Evolutionary conservation across 164 flowering plant genomes (phyloP).

Genomic region (Cinnamomum chago): DNA sequence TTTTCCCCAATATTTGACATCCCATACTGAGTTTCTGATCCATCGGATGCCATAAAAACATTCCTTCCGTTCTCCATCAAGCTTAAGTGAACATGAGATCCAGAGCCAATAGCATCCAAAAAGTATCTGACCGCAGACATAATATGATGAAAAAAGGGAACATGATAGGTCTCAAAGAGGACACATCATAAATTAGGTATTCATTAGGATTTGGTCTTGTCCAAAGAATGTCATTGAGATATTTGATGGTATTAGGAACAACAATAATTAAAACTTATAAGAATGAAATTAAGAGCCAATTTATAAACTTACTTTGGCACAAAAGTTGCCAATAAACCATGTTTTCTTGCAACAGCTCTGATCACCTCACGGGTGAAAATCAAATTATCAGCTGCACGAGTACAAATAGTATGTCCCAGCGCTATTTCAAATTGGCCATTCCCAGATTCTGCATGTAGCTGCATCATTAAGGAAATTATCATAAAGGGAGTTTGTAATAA

Average conservation of each 20-base stretch:
- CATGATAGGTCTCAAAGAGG: background rate
- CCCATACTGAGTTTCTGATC: conserved; percentile 46
- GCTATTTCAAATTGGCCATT: conserved; percentile 87
- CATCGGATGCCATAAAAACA: conserved; percentile 67
- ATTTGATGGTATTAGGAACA: background rate
- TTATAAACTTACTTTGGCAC: conserved; percentile 74
- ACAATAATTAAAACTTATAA: background rate
- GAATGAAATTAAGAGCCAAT: background rate
- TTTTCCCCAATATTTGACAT: conserved; percentile 75
- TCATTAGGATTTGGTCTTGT: background rate
- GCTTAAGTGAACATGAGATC: conserved; percentile 93
- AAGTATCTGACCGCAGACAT: conserved; percentile 37
- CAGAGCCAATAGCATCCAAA: conserved; percentile 81
- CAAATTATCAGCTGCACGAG: conserved; percentile 74
- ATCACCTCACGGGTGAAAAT: conserved; percentile 78
- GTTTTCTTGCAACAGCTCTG: conserved; percentile 77
- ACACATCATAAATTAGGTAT: background rate
- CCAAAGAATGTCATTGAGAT: background rate
- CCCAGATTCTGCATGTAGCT: conserved; percentile 94
- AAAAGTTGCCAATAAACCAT: conserved; percentile 85
- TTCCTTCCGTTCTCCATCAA: conserved; percentile 74
- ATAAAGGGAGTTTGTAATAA: background rate
- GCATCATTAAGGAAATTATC: conserved; percentile 11
- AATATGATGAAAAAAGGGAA: background rate
- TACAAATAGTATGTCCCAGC: conserved; percentile 56